Conservation (phyloP, 2,329 filamentous ascomycete species). For the Colletotrichum tamarilloi region DNA sequence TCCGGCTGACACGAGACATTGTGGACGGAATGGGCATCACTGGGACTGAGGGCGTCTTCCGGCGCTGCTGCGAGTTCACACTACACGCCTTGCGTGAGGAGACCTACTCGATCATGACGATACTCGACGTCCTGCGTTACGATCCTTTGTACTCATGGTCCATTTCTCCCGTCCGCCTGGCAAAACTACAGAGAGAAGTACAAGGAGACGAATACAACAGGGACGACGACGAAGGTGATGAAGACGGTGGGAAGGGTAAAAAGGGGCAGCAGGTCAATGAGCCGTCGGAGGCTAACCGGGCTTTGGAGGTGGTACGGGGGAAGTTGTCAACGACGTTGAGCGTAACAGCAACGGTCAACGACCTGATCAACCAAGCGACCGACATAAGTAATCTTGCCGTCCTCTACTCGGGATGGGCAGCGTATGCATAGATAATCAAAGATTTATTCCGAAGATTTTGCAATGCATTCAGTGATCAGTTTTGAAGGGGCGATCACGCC, state of each 20-base stretch:
- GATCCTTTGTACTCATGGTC: conserved; percentile 98
- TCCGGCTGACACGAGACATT: conserved; percentile 92
- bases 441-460: background rate
- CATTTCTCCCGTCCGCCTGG: conserved; percentile 76
- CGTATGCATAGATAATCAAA: conserved; percentile 47
- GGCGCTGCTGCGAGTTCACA: conserved; percentile 98
- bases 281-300: conserved; percentile 84
- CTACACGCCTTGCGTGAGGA: conserved; percentile 95
- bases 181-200: conserved; percentile 73
- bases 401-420: conserved; percentile 75
- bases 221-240: conserved; percentile 47
- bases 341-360: conserved; percentile 94
- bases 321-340: conserved; percentile 95
- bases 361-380: conserved; percentile 94
- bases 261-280: conserved; percentile 58
- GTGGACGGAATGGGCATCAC: conserved; percentile 98
- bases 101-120: conserved; percentile 97
- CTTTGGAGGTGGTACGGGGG: conserved; percentile 92
- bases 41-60: conserved; percentile 94
- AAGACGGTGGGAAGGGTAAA: conserved; percentile 53
- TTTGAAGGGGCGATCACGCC: no score
- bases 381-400: conserved; percentile 94
- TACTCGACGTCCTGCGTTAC: conserved; percentile 96
- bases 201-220: conserved; percentile 63
- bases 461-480: background rate